Conservation (phyloP, 2,329 filamentous ascomycete species). For the Magnaporthiopsis incrustans region DNA sequence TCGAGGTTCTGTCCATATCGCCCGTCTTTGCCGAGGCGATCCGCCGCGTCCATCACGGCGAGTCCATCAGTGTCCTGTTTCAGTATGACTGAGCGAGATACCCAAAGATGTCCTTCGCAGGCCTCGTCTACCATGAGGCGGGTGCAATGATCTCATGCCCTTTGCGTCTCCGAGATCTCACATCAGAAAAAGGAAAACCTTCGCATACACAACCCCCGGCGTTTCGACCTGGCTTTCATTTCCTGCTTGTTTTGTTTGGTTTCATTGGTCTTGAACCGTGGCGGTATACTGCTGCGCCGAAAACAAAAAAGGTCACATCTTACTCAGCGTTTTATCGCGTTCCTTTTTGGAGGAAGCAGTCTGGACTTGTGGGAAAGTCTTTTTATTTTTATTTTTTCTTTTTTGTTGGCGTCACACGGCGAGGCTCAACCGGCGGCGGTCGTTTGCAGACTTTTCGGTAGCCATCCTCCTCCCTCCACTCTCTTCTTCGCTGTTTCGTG, state of each 20-base stretch:
- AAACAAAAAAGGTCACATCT: neutral
- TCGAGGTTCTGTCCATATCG: constrained; percentile 86
- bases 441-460: neutral
- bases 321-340: neutral
- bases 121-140: too few relatives aligned
- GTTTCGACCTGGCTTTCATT: neutral
- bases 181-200: neutral
- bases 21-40: constrained; percentile 94
- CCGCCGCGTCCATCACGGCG: constrained; percentile 90
- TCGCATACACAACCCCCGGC: neutral
- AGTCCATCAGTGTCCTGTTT: constrained; percentile 95
- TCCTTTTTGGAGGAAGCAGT: neutral
- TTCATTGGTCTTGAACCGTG: neutral
- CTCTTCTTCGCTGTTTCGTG: neutral
- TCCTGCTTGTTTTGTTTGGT: constrained; percentile 5
- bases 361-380: neutral
- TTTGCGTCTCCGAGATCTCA: neutral
- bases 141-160: too few relatives aligned
- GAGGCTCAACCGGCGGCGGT: neutral
- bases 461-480: neutral
- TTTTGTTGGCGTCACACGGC: neutral
- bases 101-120: too few relatives aligned
- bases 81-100: constrained; percentile 55
- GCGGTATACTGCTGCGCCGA: neutral
- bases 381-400: neutral